Base-by-base conservation (phyloP, 352 stramenopile genomes). In the Globisporangium cystogenes region DNA sequence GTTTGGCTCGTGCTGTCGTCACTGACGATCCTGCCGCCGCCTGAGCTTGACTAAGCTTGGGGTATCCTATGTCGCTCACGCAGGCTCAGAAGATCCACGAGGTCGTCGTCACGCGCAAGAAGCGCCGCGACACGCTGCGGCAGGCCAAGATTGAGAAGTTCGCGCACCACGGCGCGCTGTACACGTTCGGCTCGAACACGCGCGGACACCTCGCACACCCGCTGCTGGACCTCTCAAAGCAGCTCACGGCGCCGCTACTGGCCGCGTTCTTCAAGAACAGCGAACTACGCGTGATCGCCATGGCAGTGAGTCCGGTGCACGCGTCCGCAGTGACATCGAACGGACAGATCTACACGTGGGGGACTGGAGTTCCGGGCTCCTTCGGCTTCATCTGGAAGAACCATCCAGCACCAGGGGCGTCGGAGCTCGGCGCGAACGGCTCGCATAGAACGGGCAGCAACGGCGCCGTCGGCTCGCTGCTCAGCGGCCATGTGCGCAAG, bases 81-180 rank as follows among this genome's bases (percentile, higher is more conserved):
- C 12, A 68, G 60, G 73, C 72, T 0, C 70, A 81, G 29, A 85
- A 75, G 27, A 82, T 86, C 36, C 75, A 86, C 37, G 80, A 90
- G 12, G 75, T 75, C 3, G 65, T 86, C n/a, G 62, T 81, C 26
- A 73, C 70, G 10, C 67, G 73, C 39, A 88, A 85, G 59, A 81
- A 85, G 56, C 78, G 70, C 16, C 69, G 74, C 16, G 80, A 88
- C n/a, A 68, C 55, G 12, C 62, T 90, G 56, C 73, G 72, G 15
- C 71, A 82, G 48, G 73, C 78, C 31, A 88, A 88, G 52, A 77
- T 90, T 40, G 80, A 88, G 51, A 68, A 74, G 37, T 88, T 86
- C 31, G 73, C 80, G 14, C 74, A 82, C 26, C 76, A 86, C 43
- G 80, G 80, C 14, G 80, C 80, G 7, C 51, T 90, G 18, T 90